A percentile compares a stretch with the other conserved stretches of the same genome.
These are phyloP conservation scores for Clavulina sp. DNA, from an alignment of 768 basidiomycete genomes.

Conservation along the genomic window DNA sequence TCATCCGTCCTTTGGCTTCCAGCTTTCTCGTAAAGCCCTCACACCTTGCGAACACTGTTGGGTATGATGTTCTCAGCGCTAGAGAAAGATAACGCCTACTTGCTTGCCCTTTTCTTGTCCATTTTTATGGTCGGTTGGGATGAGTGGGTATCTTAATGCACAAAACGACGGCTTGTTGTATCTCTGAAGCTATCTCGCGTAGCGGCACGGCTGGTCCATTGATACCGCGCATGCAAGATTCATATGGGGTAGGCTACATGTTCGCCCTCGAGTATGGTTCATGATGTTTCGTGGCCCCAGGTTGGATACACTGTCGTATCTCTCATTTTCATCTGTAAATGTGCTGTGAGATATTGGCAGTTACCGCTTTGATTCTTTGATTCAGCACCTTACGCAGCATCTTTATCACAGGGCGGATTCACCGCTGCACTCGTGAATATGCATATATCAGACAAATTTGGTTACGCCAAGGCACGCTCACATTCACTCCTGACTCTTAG, in stretches of 20 bases:
- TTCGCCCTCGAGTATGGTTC: neutral
- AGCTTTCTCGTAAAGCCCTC: no score
- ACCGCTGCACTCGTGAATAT: constrained; percentile 31
- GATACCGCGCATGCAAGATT: constrained; percentile 52
- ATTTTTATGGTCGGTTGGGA: no score
- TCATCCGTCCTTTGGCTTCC: no score
- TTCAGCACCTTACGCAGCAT: constrained; percentile 12
- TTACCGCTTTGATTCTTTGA: neutral
- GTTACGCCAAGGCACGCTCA: constrained; percentile 29
- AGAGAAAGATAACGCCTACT: no score
- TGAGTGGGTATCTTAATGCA: no score
- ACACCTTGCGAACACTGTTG: no score
- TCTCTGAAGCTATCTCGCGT: no score
- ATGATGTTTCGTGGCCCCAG: constrained; percentile 15
- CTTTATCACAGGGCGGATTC: constrained; percentile 27
- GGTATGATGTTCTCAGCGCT: no score
- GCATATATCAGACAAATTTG: constrained; percentile 26
- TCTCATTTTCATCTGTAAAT: constrained; percentile 36
- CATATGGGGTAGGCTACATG: constrained; percentile 26
- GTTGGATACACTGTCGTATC: constrained; percentile 38
- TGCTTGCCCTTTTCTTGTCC: no score
- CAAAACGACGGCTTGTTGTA: no score
- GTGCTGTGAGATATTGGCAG: constrained; percentile 14
- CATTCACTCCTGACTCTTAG: constrained; percentile 16
- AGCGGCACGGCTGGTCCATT: no score